Evolutionary conservation across 495 filamentous ascomycete species (phyloP), one percentile per base, ranked within the genome.

Genomic region (Pseudotulostoma volvatum): DNA sequence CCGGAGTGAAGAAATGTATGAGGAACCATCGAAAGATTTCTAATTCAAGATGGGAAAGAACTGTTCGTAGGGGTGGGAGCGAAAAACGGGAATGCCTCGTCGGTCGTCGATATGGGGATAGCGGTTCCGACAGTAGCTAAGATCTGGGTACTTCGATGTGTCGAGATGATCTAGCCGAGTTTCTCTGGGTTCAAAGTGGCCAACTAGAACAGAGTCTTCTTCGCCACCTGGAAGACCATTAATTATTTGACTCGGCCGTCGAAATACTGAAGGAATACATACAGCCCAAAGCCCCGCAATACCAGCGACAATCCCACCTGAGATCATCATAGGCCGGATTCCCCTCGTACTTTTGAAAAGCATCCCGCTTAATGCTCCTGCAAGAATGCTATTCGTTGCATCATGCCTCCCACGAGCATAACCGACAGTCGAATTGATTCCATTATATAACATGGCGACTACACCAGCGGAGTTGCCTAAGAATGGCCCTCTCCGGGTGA

Each of bases 341-440:
- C 90, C 90, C 50, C 79, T 73, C 11, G 92, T 95, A 50, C 85
- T 88, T 73, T 93, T 96, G 63, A 95, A 97, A 23, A 96, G 43
- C 74, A 84, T 85, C 34, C 90, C 90, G 50, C 84, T 90, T 42
- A 97, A 49, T 3, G 66, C 80, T 32, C 90, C 90, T 2, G 87
- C 86, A 15, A 70, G 54, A 40, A 97, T 71, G 37, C 84, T 87
- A 60, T 96, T 96, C 36, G 81, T 71, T 3, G 83, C 64, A 52
- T 97, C 90, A 46, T 96, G 87, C 65, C 86, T 87, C 36, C 90
- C 90, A 41, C 90, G 68, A 31, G 77, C 64, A 48, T 81, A 75
- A 20, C 92, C 88, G 43, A 95, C 75, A 14, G 72, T 76, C n/a
- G 83, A 92, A 64, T 96, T 96, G 54, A 94, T 67, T 15, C 82